phyloP scores from a whole-genome alignment of 2,329 filamentous ascomycete species.

The Trichoderma lentiforme region DNA sequence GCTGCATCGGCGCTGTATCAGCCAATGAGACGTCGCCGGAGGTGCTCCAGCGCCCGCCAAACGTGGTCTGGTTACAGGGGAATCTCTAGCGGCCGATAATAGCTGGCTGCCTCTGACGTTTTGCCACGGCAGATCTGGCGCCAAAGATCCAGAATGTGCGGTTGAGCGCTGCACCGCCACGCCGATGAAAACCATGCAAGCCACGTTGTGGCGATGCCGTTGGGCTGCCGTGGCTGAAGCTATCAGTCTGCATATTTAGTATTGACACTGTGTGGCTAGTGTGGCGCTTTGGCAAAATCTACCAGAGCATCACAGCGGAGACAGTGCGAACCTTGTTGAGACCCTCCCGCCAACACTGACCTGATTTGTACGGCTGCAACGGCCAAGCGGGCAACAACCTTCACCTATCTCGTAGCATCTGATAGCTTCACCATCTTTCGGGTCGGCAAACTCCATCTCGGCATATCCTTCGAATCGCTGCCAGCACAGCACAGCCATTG shows the following conservation, averaged over 20 bases:
- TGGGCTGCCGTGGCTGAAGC: slow-evolving; percentile 15
- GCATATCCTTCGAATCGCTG: neutral
- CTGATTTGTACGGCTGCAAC: slow-evolving; percentile 11
- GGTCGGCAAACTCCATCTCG: slow-evolving; percentile 7
- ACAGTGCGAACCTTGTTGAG: slow-evolving; percentile 2
- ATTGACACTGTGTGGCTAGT: neutral
- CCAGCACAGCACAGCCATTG: slow-evolving; percentile 1
- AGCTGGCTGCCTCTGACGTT: slow-evolving; percentile 8
- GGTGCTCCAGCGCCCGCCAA: neutral
- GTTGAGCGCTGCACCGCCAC: slow-evolving; percentile 1
- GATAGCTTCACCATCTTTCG: slow-evolving; percentile 9
- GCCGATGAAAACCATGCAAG: neutral
- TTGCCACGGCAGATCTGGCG: slow-evolving; percentile 13
- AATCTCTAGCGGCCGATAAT: neutral
- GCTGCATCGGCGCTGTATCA: neutral
- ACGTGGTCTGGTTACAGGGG: slow-evolving; percentile 1
- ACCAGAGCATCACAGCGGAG: neutral
- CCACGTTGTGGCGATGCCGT: neutral
- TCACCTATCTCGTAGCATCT: slow-evolving; percentile 1
- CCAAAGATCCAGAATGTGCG: neutral
- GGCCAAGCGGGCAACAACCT: slow-evolving; percentile 12
- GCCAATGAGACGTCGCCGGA: slow-evolving; percentile 8
- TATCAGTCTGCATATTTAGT: neutral
- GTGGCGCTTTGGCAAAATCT: neutral
- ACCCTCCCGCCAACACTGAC: neutral